phyloP scores from a whole-genome alignment of 306 rosid genomes.

The Neltuma alba region DNA sequence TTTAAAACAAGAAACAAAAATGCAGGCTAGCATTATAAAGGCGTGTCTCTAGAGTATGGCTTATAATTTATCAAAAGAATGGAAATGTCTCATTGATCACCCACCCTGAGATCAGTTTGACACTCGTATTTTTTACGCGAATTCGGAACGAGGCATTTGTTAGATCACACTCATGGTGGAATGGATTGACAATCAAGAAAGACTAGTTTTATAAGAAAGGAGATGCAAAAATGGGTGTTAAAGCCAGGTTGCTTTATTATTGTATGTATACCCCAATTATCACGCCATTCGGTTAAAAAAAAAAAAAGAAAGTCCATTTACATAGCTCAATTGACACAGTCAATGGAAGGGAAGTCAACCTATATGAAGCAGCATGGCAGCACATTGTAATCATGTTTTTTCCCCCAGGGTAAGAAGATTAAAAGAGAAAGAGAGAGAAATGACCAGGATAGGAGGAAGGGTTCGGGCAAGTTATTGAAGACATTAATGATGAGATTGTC shows the following conservation, averaged over 20 bases:
- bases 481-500: conserved; percentile 22
- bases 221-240: not conserved
- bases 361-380: not conserved
- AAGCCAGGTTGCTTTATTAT: not conserved
- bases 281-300: not conserved
- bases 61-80: not conserved
- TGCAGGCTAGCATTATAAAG: not conserved
- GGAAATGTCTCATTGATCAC: not conserved
- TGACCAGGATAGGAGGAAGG: conserved; percentile 63
- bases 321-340: not conserved
- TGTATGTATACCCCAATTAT: not conserved
- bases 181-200: not conserved
- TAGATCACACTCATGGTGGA: not conserved
- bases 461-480: conserved; percentile 4
- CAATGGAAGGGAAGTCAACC: not conserved
- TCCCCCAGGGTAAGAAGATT: not conserved
- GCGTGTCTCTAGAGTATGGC: not conserved
- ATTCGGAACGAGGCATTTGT: not conserved
- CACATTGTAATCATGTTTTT: not conserved
- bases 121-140: not conserved
- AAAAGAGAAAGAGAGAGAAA: not conserved
- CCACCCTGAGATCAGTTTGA: not conserved
- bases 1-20: not conserved
- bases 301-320: not conserved
- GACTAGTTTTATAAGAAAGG: not conserved